A percentile compares a stretch with the other conserved stretches of the same genome.
phyloP scores from a whole-genome alignment of 345 rosid species.

The Rhodamnia rubescens region DNA sequence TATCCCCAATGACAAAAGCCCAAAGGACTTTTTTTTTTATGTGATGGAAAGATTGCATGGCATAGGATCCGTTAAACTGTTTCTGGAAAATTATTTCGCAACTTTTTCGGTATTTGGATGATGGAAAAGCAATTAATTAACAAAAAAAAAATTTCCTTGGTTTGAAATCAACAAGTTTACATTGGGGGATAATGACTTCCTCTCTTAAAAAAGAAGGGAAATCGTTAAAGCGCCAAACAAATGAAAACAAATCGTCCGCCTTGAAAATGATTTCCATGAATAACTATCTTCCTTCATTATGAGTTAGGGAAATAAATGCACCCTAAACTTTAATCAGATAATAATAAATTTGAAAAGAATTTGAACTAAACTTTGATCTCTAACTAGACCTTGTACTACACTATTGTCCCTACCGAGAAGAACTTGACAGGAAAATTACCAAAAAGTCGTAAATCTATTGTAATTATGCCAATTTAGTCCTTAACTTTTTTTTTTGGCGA shows the following conservation, averaged over 20 bases:
- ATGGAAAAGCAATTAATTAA: not conserved
- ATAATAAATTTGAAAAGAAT: too few species aligned
- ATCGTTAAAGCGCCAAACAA: not conserved
- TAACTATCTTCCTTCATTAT: too few species aligned
- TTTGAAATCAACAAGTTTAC: not conserved
- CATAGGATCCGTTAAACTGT: not conserved
- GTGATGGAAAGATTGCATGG: not conserved
- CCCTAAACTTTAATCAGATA: too few species aligned
- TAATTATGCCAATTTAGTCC: too few species aligned
- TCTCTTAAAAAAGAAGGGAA: too few species aligned
- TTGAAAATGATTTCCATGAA: too few species aligned
- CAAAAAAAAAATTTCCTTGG: not conserved
- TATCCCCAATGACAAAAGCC: not conserved
- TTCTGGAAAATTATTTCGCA: not conserved
- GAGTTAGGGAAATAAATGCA: too few species aligned
- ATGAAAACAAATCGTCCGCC: not conserved
- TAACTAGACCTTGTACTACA: not conserved
- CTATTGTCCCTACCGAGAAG: not conserved
- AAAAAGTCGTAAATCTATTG: too few species aligned
- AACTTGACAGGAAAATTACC: not conserved
- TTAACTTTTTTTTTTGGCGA: too few species aligned
- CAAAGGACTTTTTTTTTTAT: not conserved
- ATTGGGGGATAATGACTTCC: not conserved
- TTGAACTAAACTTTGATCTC: not conserved
- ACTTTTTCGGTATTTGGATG: not conserved